Evolutionary conservation across 768 basidiomycete species (phyloP).

Genomic region (Hydnomerulius pinastri): DNA sequence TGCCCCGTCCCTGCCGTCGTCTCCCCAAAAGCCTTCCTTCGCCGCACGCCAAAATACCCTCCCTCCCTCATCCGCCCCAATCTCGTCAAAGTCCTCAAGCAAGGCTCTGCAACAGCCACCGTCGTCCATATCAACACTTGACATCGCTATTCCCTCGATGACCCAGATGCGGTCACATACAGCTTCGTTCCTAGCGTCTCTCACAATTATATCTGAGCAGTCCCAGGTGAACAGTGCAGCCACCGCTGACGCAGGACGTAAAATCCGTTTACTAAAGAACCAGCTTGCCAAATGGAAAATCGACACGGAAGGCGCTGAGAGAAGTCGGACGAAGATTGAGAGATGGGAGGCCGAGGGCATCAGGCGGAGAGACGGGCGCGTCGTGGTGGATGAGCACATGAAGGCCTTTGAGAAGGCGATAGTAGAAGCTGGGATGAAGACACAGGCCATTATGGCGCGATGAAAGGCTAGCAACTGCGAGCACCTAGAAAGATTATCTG

Average conservation of each 20-base stretch:
- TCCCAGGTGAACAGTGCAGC: slow-evolving; percentile 87
- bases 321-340: slow-evolving; percentile 73
- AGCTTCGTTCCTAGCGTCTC: slow-evolving; percentile 69
- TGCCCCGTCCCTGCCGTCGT: slow-evolving; percentile 38
- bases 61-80: slow-evolving; percentile 52
- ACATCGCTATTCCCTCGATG: slow-evolving; percentile 57
- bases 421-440: slow-evolving; percentile 71
- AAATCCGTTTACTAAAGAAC: slow-evolving; percentile 84
- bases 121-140: slow-evolving; percentile 33
- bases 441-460: slow-evolving; percentile 80
- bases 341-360: slow-evolving; percentile 71
- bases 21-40: slow-evolving; percentile 63
- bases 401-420: slow-evolving; percentile 73
- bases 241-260: slow-evolving; percentile 82
- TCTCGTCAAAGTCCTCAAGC: slow-evolving; percentile 27
- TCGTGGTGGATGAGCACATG: slow-evolving; percentile 76
- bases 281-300: slow-evolving; percentile 77
- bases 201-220: slow-evolving; percentile 81
- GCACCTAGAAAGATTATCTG: too few species aligned
- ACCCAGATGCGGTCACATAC: slow-evolving; percentile 74
- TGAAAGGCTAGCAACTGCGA: slow-evolving; percentile 32
- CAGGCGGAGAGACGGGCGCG: slow-evolving; percentile 56
- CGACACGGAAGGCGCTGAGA: slow-evolving; percentile 86
- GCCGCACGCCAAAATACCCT: slow-evolving; percentile 46
- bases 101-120: slow-evolving; percentile 18